Evolutionary conservation across 257 asterid genomes (phyloP).

Genomic region (Cynanchum wilfordii): DNA sequence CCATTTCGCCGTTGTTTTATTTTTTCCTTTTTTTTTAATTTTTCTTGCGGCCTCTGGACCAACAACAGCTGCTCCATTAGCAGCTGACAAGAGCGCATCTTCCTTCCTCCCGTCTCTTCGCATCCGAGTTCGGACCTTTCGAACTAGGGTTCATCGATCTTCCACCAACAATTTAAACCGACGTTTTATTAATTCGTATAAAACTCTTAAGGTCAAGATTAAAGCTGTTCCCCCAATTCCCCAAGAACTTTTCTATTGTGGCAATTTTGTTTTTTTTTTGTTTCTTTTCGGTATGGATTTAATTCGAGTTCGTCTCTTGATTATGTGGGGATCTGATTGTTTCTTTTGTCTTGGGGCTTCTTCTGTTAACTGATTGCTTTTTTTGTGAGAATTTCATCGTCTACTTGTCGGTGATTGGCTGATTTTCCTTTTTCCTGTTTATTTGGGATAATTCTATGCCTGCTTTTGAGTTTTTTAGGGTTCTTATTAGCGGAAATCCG

Average conservation of each 20-base stretch:
- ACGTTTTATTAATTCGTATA: not conserved
- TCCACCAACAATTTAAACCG: constrained; percentile 1
- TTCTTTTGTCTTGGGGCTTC: not conserved
- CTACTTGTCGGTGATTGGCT: constrained; percentile 1
- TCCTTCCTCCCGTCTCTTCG: not conserved
- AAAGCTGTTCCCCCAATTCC: constrained; percentile 12
- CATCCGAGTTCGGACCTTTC: not conserved
- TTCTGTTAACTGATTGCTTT: constrained; percentile 12
- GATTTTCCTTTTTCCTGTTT: not conserved
- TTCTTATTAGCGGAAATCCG: not conserved
- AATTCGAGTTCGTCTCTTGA: not conserved
- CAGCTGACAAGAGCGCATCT: constrained; percentile 14
- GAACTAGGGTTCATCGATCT: constrained; percentile 9
- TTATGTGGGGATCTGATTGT: constrained; percentile 21
- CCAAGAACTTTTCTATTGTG: not conserved
- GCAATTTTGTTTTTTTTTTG: not conserved
- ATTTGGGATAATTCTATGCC: not conserved
- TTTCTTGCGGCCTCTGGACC: not conserved
- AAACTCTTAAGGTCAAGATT: constrained; percentile 3
- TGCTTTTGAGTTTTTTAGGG: too few relatives aligned
- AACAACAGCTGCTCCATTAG: constrained; percentile 6
- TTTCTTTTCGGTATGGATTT: not conserved
- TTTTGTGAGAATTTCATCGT: not conserved
- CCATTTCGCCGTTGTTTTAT: not conserved
- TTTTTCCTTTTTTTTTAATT: too few relatives aligned